Conservation (phyloP, 2,329 filamentous ascomycete genomes). For the Helotiales sp. region DNA sequence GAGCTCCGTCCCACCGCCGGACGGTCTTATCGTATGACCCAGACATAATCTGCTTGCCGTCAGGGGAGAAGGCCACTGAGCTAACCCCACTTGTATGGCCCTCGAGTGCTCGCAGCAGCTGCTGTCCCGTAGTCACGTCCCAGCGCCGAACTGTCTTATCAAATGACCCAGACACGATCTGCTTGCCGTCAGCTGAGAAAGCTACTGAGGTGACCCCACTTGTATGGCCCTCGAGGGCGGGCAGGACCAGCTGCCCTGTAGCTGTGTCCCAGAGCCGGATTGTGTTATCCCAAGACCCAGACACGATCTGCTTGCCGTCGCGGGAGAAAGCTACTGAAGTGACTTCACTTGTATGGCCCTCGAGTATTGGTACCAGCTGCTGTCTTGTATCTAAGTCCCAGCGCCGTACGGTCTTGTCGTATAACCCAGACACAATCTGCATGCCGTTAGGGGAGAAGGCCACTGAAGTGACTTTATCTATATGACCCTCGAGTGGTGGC, state of each 20-base stretch:
- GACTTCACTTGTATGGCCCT: not conserved
- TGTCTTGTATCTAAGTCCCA: too few species aligned
- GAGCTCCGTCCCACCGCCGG: too few species aligned
- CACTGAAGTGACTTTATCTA: not conserved
- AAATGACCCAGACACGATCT: not conserved
- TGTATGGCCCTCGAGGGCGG: not conserved
- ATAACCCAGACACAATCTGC: slow-evolving; percentile 1
- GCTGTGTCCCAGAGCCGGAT: too few species aligned
- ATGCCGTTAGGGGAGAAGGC: slow-evolving; percentile 10
- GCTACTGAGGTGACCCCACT: not conserved
- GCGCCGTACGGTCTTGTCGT: not conserved
- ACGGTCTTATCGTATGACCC: not conserved
- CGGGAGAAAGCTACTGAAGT: slow-evolving; percentile 5
- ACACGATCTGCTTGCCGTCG: slow-evolving; percentile 6
- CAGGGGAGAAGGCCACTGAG: slow-evolving; percentile 8
- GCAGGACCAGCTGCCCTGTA: too few species aligned
- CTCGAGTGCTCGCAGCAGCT: too few species aligned
- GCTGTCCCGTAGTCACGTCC: too few species aligned
- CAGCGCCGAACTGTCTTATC: not conserved
- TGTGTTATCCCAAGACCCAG: not conserved
- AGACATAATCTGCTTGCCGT: slow-evolving; percentile 5
- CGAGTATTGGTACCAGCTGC: too few species aligned
- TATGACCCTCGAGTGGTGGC: not conserved
- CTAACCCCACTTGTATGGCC: not conserved
- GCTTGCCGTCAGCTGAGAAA: slow-evolving; percentile 9